Percentiles rank a stretch among this genome's conserved stretches.
phyloP scores from a whole-genome alignment of 192 early-diverging fungal genomes.

The Coemansia sp. region DNA sequence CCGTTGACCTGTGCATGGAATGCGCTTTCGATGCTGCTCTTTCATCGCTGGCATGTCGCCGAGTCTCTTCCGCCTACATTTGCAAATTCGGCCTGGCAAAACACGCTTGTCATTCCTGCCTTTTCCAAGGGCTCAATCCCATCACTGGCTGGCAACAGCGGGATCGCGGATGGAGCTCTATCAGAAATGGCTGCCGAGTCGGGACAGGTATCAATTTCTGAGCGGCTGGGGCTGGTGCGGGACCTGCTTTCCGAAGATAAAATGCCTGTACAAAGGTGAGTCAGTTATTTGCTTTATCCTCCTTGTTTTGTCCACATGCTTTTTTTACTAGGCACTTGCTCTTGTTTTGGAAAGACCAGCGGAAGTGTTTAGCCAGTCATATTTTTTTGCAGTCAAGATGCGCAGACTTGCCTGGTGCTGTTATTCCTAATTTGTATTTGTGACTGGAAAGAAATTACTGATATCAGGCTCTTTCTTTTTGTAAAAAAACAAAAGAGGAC shows the following conservation, averaged over 20 bases:
- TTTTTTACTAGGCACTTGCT: background rate
- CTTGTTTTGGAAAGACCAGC: background rate
- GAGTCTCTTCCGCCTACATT: constrained; percentile 32
- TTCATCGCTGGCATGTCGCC: constrained; percentile 50
- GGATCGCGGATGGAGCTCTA: background rate
- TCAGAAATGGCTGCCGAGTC: constrained; percentile 15
- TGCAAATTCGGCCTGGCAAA: constrained; percentile 41
- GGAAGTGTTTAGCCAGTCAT: constrained; percentile 10
- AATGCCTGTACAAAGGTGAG: constrained; percentile 46
- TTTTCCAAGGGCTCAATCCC: constrained; percentile 5
- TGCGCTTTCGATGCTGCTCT: constrained; percentile 41
- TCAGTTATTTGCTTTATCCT: background rate
- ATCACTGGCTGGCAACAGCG: background rate
- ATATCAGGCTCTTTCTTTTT: background rate
- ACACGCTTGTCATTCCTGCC: constrained; percentile 27
- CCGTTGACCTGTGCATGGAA: constrained; percentile 53
- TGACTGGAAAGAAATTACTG: background rate
- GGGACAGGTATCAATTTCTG: constrained; percentile 17
- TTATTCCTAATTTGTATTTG: background rate
- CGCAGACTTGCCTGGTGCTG: background rate
- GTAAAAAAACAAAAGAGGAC: background rate
- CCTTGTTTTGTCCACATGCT: background rate
- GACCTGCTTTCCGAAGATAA: constrained; percentile 36
- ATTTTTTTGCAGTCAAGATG: background rate
- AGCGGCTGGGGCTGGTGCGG: constrained; percentile 31